phyloP scores from a whole-genome alignment of 176 grass and related monocot genomes.

The Raddia guianensis region DNA sequence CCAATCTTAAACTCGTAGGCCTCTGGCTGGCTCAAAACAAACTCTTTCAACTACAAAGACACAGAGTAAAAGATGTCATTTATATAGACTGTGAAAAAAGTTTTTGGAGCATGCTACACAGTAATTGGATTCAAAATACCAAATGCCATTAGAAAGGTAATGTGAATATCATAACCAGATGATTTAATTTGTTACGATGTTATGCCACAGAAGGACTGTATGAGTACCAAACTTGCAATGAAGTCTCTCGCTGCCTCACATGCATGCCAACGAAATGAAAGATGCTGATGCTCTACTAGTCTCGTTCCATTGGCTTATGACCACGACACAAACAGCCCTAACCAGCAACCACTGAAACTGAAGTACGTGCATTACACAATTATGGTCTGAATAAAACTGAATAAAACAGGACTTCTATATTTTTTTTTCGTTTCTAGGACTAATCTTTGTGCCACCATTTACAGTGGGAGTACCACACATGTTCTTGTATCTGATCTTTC shows the following conservation, averaged over 20 bases:
- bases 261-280: background rate
- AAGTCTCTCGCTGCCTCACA: background rate
- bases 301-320: no score
- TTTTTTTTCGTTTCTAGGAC: background rate
- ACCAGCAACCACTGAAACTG: no score
- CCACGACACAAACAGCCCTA: no score
- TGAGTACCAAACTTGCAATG: background rate
- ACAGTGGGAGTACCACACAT: background rate
- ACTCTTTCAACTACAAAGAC: constrained; percentile 70
- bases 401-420: no score
- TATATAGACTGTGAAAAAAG: no score
- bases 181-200: background rate
- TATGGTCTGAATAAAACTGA: no score
- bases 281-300: no score
- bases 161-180: background rate
- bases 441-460: background rate
- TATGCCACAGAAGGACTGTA: background rate
- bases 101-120: no score
- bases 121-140: background rate
- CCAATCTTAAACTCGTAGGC: constrained; percentile 92
- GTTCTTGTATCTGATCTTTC: no score
- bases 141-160: background rate
- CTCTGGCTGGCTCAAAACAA: constrained; percentile 70
- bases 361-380: background rate
- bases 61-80: background rate